Evolutionary conservation across 768 basidiomycete species (phyloP), one percentile per base, ranked within the genome.

Genomic region (Coprinopsis cinerea): DNA sequence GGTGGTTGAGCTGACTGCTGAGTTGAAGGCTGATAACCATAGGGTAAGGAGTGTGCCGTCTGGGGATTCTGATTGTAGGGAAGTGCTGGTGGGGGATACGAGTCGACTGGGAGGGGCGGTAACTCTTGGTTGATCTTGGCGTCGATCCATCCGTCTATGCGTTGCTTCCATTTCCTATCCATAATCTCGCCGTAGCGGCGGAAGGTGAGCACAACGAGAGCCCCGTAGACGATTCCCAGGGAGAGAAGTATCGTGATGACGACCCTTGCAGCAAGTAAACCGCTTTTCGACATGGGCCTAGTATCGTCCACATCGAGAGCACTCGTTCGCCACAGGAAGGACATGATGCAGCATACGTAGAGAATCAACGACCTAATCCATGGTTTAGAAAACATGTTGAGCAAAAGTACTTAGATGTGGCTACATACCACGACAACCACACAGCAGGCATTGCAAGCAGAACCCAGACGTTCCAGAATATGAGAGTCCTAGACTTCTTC

Each of bases 401-500:
- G n/a, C n/a, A 32, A n/a, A 23, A 37, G 23, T 2, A 20, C 26
- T 15, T 36, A 17, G 25, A n/a, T 11, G 18, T 11, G 26, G 24
- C 1, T 25, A 53, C 59, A 17, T 50, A 78, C 82, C 82, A 86
- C 5, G 79, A 70, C 27, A 85, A 72, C 79, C 81, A 85, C 13
- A 81, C 57, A 0, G 74, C 77, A 0, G 83, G 83, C 69, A 82
- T 74, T 0, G 82, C 78, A 24, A 86, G 68, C 17, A 85, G 53
- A 1, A 85, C 76, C 82, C 83, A 85, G 15, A 85, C 78, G 52
- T 86, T 86, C 83, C 84, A 72, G 51, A 57, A 66, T 24, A 68
- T 63, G 0, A 43, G 41, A 0, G 64, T 58, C 11, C 52, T 56
- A 1, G 55, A 54, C 36, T 62, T 64, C 43, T 76, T 72, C 1